Evolutionary conservation across 2,329 filamentous ascomycete genomes (phyloP), one percentile per base, ranked within the genome.

Genomic region (Exophiala oligosperma): DNA sequence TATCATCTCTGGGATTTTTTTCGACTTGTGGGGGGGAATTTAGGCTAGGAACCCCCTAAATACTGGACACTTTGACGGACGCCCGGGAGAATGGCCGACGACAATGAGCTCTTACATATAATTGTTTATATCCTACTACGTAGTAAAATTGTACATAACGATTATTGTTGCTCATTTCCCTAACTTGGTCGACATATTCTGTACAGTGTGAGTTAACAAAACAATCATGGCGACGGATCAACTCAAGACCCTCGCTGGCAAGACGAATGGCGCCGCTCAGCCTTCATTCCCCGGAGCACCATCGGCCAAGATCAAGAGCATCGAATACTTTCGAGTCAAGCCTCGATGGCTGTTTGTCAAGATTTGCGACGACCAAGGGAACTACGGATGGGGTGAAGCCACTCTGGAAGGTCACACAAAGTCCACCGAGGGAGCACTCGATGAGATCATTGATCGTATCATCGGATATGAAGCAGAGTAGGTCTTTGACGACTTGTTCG

Each of bases 321-420:
- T 91, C 44, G 87, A 90, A 66, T 90, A 91, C 69, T 91, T 91
- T 70, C 82, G 88, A 17, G 84, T 91, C 7, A 85, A 86, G 47
- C 89, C 89, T 12, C 79, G 89, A 41, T 92, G 88, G 88, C 78
- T 92, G 1, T 90, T 91, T 64, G 88, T 91, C 64, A 92, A 91
- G 71, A 82, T 92, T 62, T 85, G 82, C 1, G 88, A 91, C 68
- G 83, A 85, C 35, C 78, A 79, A 1, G 87, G 83, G 2, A 78
- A 83, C 35, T 75, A 79, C 51, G 89, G 89, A 5, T 91, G 89
- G 89, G 89, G 89, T 17, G 89, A 91, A 70, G 87, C 85, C 0
- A 88, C 87, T 0, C 74, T 92, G 0, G 88, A 91, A 72, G 89
- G 88, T 0, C 89, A 92, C 66, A 86, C 85, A 0, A 81, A 89